A percentile compares a stretch with the other conserved stretches of the same genome.
phyloP scores from a whole-genome alignment of 2,329 filamentous ascomycete species.

The Salinomyces thailandicus region DNA sequence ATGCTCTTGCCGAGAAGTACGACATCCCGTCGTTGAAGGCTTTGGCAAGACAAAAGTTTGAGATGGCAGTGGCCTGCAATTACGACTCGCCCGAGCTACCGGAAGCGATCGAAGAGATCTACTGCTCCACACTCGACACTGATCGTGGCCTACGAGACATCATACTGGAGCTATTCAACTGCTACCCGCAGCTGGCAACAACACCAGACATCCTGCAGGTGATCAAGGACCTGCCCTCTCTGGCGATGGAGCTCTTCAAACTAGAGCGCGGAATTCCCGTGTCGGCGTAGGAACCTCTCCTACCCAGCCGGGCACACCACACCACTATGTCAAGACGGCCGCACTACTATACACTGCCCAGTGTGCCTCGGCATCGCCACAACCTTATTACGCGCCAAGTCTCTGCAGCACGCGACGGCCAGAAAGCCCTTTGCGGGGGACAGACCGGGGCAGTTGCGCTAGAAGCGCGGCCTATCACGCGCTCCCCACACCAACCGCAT shows the following conservation, averaged over 20 bases:
- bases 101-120: constrained; percentile 39
- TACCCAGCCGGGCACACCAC: neutral
- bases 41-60: constrained; percentile 37
- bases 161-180: constrained; percentile 38
- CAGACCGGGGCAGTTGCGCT: neutral
- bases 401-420: neutral
- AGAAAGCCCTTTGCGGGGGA: no score
- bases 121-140: constrained; percentile 39
- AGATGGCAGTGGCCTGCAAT: constrained; percentile 34
- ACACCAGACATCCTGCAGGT: constrained; percentile 36
- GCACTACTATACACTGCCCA: neutral
- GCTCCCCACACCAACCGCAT: neutral
- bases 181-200: constrained; percentile 35
- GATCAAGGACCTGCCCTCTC: constrained; percentile 35
- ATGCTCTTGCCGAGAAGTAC: constrained; percentile 43
- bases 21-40: constrained; percentile 38
- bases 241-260: constrained; percentile 40
- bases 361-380: no score
- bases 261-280: constrained; percentile 37
- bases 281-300: constrained; percentile 3
- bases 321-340: no score
- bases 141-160: constrained; percentile 40
- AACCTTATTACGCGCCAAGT: no score
- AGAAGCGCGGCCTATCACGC: neutral
- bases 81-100: constrained; percentile 36